Evolutionary conservation across 495 filamentous ascomycete genomes (phyloP).

Genomic region (Aspergillus homomorphus): DNA sequence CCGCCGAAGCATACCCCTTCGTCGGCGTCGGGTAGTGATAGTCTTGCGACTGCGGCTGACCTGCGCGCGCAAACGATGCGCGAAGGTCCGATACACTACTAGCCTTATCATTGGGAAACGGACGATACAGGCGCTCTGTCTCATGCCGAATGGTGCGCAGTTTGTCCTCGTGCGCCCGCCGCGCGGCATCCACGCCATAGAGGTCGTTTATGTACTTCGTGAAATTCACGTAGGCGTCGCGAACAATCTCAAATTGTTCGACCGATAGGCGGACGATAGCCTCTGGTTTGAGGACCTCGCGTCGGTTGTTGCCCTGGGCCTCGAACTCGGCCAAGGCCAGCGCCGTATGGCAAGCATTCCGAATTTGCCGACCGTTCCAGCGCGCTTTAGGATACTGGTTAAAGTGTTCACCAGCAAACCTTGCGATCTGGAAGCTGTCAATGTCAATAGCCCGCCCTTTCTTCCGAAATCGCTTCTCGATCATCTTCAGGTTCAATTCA

Average conservation of each 20-base stretch:
- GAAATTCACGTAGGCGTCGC: conserved; percentile 6
- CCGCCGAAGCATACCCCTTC: neutral
- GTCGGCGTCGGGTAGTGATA: no score
- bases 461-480: neutral
- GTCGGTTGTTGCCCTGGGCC: conserved; percentile 1
- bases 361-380: conserved; percentile 5
- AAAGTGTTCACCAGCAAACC: neutral
- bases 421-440: neutral
- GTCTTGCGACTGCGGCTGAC: neutral
- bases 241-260: neutral
- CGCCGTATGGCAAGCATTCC: neutral
- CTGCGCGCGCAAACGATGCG: neutral
- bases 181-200: neutral
- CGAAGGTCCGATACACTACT: neutral
- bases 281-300: neutral
- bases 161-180: conserved; percentile 2
- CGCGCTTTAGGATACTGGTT: neutral
- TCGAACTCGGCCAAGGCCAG: conserved; percentile 2
- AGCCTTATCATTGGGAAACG: neutral
- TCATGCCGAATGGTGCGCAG: neutral
- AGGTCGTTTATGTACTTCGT: conserved; percentile 6
- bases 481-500: neutral
- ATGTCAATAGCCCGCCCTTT: conserved; percentile 3
- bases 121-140: neutral
- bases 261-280: neutral